phyloP scores from a whole-genome alignment of 257 asterid species.

The Nicotiana otophora region DNA sequence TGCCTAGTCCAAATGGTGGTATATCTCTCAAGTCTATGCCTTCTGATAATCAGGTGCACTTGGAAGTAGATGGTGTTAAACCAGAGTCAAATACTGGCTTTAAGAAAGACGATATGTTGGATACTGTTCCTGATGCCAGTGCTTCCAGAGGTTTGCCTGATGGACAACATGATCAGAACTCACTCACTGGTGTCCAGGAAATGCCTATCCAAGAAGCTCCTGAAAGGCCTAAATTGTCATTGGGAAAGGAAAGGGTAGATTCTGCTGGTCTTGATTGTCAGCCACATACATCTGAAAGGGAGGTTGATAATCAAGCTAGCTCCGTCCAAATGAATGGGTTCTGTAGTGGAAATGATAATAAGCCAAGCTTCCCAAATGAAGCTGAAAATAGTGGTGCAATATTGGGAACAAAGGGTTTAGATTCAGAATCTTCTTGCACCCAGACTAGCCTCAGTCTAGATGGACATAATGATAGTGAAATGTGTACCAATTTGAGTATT shows the following conservation, averaged over 20 bases:
- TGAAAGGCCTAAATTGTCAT: constrained; percentile 29
- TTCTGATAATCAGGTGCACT: constrained; percentile 33
- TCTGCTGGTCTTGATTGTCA: constrained; percentile 34
- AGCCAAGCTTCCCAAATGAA: constrained; percentile 19
- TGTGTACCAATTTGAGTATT: constrained; percentile 28
- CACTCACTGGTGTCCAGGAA: constrained; percentile 27
- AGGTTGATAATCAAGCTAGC: constrained; percentile 37
- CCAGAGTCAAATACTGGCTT: constrained; percentile 34
- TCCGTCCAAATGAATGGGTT: constrained; percentile 49
- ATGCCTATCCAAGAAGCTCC: constrained; percentile 27
- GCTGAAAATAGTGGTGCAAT: constrained; percentile 28
- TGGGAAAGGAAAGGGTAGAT: constrained; percentile 27
- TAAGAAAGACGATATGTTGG: constrained; percentile 25
- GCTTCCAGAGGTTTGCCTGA: constrained; percentile 29
- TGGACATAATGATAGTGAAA: constrained; percentile 42
- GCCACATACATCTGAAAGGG: constrained; percentile 25
- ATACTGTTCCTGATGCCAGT: constrained; percentile 32
- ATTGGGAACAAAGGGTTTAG: constrained; percentile 40
- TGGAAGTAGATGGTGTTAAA: constrained; percentile 36
- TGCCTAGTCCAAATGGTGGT: constrained; percentile 33
- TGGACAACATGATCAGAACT: constrained; percentile 34
- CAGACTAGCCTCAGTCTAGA: constrained; percentile 41
- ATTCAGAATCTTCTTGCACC: constrained; percentile 57
- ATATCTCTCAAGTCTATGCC: constrained; percentile 25
- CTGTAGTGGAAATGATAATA: constrained; percentile 26